Evolutionary conservation across 345 rosid genomes (phyloP).

Genomic region (Durio zibethinus): DNA sequence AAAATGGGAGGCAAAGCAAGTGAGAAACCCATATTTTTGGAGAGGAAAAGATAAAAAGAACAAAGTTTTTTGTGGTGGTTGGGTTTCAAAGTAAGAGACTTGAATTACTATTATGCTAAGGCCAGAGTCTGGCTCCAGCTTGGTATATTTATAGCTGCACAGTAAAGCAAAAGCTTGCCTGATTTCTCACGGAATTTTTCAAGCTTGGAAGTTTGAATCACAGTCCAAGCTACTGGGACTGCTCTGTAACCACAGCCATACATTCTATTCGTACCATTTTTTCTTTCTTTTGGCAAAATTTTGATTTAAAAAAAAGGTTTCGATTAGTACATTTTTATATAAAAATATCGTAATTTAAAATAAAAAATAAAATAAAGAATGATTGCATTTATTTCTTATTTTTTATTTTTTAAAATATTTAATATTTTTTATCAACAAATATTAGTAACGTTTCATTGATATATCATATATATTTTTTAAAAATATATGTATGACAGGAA

Average conservation of each 20-base stretch:
- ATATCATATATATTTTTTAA: too few species aligned
- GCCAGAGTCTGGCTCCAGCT: background rate
- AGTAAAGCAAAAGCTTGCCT: background rate
- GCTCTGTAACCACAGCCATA: background rate
- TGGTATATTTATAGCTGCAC: slow-evolving; percentile 42
- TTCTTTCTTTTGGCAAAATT: too few species aligned
- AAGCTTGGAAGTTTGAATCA: slow-evolving; percentile 11
- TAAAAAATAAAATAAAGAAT: too few species aligned
- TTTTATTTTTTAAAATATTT: too few species aligned
- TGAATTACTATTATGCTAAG: background rate
- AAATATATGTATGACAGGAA: too few species aligned
- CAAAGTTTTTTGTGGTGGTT: background rate
- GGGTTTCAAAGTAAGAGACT: background rate
- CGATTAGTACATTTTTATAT: too few species aligned
- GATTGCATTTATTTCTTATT: too few species aligned
- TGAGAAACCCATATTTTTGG: background rate
- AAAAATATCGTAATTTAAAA: too few species aligned
- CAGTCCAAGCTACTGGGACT: background rate
- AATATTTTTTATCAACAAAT: too few species aligned
- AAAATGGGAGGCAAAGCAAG: background rate
- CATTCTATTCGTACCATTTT: background rate
- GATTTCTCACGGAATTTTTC: background rate
- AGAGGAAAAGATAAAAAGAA: background rate
- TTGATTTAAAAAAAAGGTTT: too few species aligned
- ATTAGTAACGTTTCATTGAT: too few species aligned